These are phyloP conservation scores for Cotoneaster glaucophyllus DNA, from an alignment of 306 rosid species.

Conservation along the genomic window DNA sequence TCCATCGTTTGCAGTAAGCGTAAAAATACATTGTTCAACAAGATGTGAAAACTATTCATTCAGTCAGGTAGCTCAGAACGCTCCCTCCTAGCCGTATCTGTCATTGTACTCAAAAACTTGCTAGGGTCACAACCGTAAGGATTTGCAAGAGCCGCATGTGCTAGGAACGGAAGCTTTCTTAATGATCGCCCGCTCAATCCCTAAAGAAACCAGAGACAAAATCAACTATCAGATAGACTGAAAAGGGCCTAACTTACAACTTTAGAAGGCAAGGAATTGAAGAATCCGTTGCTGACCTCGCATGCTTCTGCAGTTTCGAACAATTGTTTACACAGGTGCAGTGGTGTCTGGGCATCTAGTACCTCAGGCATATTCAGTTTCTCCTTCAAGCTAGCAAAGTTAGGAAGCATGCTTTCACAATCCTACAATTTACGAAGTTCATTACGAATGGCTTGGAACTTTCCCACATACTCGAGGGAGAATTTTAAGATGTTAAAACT, in stretches of 20 bases:
- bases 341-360: constrained; percentile 31
- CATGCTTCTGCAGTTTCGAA: constrained; percentile 85
- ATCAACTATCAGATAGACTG: not conserved
- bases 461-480: constrained; percentile 2
- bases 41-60: constrained; percentile 7
- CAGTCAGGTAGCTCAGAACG: constrained; percentile 79
- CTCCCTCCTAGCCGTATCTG: constrained; percentile 73
- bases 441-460: constrained; percentile 22
- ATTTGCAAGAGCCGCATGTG: constrained; percentile 69
- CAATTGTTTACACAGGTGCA: constrained; percentile 47
- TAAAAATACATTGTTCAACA: constrained; percentile 7
- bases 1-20: not conserved
- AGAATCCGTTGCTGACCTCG: constrained; percentile 47
- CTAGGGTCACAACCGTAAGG: constrained; percentile 56
- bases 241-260: not conserved
- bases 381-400: constrained; percentile 56
- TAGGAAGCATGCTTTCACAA: constrained; percentile 44
- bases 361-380: constrained; percentile 35
- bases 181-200: constrained; percentile 89
- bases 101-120: constrained; percentile 69
- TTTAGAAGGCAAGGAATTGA: not conserved
- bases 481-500: not conserved
- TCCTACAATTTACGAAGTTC: constrained; percentile 39
- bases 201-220: constrained; percentile 23
- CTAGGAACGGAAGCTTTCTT: constrained; percentile 92